phyloP scores from a whole-genome alignment of 192 early-diverging fungal genomes.

The Backusella morwellensis region DNA sequence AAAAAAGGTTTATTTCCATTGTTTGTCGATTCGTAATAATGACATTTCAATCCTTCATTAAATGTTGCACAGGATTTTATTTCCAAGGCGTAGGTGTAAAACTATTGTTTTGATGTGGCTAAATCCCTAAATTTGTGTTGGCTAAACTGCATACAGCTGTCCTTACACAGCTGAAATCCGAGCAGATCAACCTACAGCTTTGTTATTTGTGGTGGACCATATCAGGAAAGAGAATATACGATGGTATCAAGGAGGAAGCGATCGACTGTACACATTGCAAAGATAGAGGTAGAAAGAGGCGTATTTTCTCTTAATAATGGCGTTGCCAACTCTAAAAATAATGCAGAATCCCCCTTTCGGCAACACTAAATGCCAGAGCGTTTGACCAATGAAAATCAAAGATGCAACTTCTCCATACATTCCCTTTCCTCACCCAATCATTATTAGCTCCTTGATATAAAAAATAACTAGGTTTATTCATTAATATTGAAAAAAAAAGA shows the following conservation, averaged over 20 bases:
- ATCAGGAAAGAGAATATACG: background rate
- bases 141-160: background rate
- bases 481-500: background rate
- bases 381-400: background rate
- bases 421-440: background rate
- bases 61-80: background rate
- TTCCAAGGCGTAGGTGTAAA: background rate
- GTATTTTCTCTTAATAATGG: background rate
- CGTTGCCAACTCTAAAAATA: slow-evolving; percentile 9
- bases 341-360: background rate
- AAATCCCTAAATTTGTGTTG: background rate
- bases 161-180: background rate
- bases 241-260: background rate
- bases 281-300: background rate
- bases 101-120: background rate
- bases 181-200: background rate
- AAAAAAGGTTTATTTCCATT: background rate
- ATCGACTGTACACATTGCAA: background rate
- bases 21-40: background rate
- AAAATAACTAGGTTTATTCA: background rate
- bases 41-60: background rate
- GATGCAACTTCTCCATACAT: background rate
- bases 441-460: background rate
- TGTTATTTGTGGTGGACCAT: background rate
- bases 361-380: background rate